Conservation (phyloP, 306 rosid genomes). For the Potentilla sterilis region DNA sequence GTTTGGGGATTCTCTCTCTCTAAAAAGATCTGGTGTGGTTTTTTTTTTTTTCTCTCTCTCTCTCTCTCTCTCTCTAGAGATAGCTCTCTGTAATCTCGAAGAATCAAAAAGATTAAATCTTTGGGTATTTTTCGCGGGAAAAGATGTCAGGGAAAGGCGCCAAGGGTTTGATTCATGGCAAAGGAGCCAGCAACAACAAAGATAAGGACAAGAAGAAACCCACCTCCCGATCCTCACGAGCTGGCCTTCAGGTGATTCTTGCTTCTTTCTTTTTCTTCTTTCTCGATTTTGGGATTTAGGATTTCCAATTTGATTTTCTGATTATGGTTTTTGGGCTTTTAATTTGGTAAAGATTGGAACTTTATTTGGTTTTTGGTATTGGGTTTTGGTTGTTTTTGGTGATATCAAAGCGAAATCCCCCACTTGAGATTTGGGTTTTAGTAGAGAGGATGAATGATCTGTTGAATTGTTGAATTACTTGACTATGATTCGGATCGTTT, state of each 20-base stretch:
- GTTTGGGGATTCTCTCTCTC: neutral
- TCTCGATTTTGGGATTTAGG: neutral
- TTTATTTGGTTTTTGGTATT: neutral
- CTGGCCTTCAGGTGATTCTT: conserved; percentile 65
- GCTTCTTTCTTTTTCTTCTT: neutral
- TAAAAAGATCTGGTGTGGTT: neutral
- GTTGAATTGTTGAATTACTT: no score
- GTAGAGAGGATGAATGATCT: no score
- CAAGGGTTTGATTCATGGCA: conserved; percentile 64
- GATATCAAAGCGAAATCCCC: neutral
- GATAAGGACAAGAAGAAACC: conserved; percentile 82
- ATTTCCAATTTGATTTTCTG: neutral
- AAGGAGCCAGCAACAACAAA: conserved; percentile 45
- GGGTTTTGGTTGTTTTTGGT: neutral
- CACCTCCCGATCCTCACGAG: conserved; percentile 75
- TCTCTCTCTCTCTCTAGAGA: neutral
- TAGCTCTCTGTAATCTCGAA: neutral
- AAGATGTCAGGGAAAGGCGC: conserved; percentile 86
- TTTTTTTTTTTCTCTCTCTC: no score
- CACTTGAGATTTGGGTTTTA: neutral
- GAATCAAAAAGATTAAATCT: neutral
- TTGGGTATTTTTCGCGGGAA: conserved; percentile 37
- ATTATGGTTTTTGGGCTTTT: neutral
- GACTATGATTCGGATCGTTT: neutral
- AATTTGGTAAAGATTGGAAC: neutral